phyloP scores from a whole-genome alignment of 2,329 filamentous ascomycete species.

The Fusarium liriodendri region DNA sequence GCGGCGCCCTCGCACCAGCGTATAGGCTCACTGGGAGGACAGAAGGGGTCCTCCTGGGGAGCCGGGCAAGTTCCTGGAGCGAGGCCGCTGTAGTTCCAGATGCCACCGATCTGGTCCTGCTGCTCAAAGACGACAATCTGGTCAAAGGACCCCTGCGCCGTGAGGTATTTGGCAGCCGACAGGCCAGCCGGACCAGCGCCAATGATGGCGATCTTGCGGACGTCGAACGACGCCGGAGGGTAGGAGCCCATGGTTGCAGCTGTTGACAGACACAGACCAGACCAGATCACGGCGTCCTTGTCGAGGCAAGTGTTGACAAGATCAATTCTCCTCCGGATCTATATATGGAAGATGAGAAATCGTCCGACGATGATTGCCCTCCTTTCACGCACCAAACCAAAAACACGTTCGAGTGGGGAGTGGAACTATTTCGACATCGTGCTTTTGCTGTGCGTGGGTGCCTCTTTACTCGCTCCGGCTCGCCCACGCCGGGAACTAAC shows the following conservation, averaged over 20 bases:
- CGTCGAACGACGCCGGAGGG: slow-evolving; percentile 53
- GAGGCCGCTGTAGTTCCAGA: slow-evolving; percentile 82
- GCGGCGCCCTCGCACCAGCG: slow-evolving; percentile 54
- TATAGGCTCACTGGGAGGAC: slow-evolving; percentile 72
- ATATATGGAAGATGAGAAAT: slow-evolving; percentile 22
- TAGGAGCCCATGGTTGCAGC: slow-evolving; percentile 45
- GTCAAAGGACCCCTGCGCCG: slow-evolving; percentile 74
- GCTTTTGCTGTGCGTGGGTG: slow-evolving; percentile 2
- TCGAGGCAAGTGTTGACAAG: not conserved
- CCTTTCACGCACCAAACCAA: slow-evolving; percentile 23
- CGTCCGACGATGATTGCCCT: slow-evolving; percentile 17
- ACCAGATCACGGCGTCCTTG: not conserved
- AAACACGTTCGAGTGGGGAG: slow-evolving; percentile 29
- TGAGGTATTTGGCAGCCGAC: slow-evolving; percentile 82
- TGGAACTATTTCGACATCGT: slow-evolving; percentile 37
- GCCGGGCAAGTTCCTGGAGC: slow-evolving; percentile 62
- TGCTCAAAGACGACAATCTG: slow-evolving; percentile 86
- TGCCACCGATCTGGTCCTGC: slow-evolving; percentile 78
- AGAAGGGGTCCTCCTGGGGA: slow-evolving; percentile 76
- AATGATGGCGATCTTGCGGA: slow-evolving; percentile 78
- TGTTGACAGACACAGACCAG: not conserved
- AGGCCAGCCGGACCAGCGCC: slow-evolving; percentile 86
- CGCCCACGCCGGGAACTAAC: not conserved
- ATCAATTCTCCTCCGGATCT: slow-evolving; percentile 2
- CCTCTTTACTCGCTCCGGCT: not conserved